Evolutionary conservation across 768 basidiomycete species (phyloP), one percentile per base, ranked within the genome.

Genomic region (Paxillus ammoniavirescens): DNA sequence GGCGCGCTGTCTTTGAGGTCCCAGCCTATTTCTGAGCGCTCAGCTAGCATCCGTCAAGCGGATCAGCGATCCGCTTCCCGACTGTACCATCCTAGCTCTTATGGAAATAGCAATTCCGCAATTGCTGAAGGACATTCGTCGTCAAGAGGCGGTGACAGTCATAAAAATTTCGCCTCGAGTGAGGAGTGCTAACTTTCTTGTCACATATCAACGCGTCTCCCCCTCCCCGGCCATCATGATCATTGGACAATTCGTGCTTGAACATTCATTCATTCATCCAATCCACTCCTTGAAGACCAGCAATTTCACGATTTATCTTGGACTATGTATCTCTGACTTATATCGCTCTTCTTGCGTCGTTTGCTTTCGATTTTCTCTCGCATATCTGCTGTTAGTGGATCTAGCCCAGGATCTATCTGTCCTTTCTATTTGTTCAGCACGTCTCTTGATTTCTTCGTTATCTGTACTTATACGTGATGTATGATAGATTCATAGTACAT

Each of bases 301-400:
- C 55, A 56, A 56, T 37, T 52, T 47, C 49, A 48, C 47, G 50
- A 55, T 47, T 52, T 54, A 54, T 56, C 53, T 50, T 36, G 67
- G 69, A 71, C 65, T 42, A 54, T 56, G 61, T 54, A 61, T 56
- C 49, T 57, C 46, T 71, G 67, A 66, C 57, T 63, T 69, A 71
- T 69, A 59, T 37, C 45, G 54, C 53, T 55, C 57, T 61, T 67
- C 59, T 67, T 67, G 59, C 36, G 54, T 56, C 58, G 40, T 14
- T 50, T 55, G 59, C 59, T 65, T 61, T 69, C 60, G 55, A 57
- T 65, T 52, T 37, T 47, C 58, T 48, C 47, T 31, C 53, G 50
- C 63, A 52, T 42, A 44, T 26, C n/a, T 43, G 17, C 55, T 57
- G 40, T 59, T 54, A 23, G 46, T 53, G 42, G 36, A 47, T 47